Conservation (phyloP, 352 stramenopile genomes). For the Pythium insidiosum region DNA sequence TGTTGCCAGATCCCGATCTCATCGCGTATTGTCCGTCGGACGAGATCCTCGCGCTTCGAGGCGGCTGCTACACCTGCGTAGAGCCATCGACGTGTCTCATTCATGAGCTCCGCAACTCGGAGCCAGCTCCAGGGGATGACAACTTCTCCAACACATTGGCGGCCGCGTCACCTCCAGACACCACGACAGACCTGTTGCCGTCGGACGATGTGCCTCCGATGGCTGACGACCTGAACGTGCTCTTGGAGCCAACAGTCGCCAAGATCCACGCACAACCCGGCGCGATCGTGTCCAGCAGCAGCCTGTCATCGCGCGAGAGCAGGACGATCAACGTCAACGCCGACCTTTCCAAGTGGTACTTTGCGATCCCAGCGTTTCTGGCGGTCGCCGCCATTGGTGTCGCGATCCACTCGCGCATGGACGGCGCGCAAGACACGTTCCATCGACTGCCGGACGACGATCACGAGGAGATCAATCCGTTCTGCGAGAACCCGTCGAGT, state of each 20-base stretch:
- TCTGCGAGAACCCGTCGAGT: slow-evolving; percentile 26
- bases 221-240: too few species aligned
- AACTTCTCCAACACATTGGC: neutral
- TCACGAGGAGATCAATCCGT: slow-evolving; percentile 70
- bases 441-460: slow-evolving; percentile 26
- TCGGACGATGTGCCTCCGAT: neutral
- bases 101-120: neutral
- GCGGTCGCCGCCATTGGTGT: slow-evolving; percentile 32
- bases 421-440: slow-evolving; percentile 16
- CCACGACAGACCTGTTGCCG: neutral
- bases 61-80: slow-evolving; percentile 48
- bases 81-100: slow-evolving; percentile 18
- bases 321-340: too few species aligned
- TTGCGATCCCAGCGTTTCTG: slow-evolving; percentile 28
- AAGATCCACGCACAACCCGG: neutral
- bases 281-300: neutral
- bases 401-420: slow-evolving; percentile 16
- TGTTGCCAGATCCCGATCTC: slow-evolving; percentile 9
- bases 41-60: slow-evolving; percentile 28
- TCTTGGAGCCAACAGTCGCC: neutral
- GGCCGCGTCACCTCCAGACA: neutral
- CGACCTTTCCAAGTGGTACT: slow-evolving; percentile 32
- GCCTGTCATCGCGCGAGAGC: neutral
- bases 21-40: slow-evolving; percentile 14
- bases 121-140: neutral